These are phyloP conservation scores for Nepenthes mirabilis DNA, from an alignment of 148 eudicot species.

Conservation along the genomic window DNA sequence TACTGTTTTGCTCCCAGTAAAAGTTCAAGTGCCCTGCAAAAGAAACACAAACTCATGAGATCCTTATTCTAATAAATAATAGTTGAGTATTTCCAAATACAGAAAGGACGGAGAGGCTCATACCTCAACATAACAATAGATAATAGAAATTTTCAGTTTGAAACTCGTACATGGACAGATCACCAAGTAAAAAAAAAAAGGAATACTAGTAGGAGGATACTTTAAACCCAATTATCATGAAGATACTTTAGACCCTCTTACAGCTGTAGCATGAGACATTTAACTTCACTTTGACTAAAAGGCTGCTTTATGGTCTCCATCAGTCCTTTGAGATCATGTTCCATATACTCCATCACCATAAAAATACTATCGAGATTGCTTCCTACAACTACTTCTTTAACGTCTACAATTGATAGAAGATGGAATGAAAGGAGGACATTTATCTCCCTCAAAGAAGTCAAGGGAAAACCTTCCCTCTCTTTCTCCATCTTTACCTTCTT, in stretches of 20 bases:
- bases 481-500: constrained; percentile 92
- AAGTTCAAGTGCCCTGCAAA: too few relatives aligned
- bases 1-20: too few relatives aligned
- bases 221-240: constrained; percentile 97
- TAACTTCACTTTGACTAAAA: constrained; percentile 93
- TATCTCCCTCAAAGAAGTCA: constrained; percentile 76
- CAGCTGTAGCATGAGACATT: constrained; percentile 89
- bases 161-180: too few relatives aligned
- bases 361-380: constrained; percentile 68
- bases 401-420: constrained; percentile 73
- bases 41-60: too few relatives aligned
- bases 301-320: constrained; percentile 90
- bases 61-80: too few relatives aligned
- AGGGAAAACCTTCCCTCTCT: constrained; percentile 86
- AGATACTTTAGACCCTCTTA: constrained; percentile 73
- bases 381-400: constrained; percentile 87
- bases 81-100: too few relatives aligned
- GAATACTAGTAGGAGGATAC: too few relatives aligned
- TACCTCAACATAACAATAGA: too few relatives aligned
- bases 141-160: too few relatives aligned
- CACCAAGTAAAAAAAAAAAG: too few relatives aligned
- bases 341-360: constrained; percentile 99
- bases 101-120: too few relatives aligned
- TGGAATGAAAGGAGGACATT: constrained; percentile 73
- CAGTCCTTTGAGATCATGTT: constrained; percentile 13